Percentiles rank a stretch among this genome's conserved stretches.
Conservation (phyloP, 2,329 filamentous ascomycete species). For the Teratosphaeria pseudoeucalypti region DNA sequence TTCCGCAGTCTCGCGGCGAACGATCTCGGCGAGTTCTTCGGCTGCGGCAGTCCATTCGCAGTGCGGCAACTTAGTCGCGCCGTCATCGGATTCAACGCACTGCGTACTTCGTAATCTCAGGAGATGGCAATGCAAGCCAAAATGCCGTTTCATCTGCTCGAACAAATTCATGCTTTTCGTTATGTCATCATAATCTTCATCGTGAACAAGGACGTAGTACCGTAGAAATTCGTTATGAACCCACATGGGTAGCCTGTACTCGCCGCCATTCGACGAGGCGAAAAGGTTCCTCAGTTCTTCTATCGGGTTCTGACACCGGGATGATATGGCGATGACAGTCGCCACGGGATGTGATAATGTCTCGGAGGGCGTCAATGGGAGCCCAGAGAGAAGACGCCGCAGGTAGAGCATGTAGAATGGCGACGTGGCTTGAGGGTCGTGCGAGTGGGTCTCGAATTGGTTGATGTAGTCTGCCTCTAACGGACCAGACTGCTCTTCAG, state of each 20-base stretch:
- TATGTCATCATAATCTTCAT: slow-evolving; percentile 92
- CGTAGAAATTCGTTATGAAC: slow-evolving; percentile 84
- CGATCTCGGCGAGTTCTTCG: slow-evolving; percentile 71
- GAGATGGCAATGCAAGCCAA: slow-evolving; percentile 89
- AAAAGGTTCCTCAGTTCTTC: slow-evolving; percentile 80
- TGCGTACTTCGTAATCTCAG: slow-evolving; percentile 74
- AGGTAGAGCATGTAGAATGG: slow-evolving; percentile 79
- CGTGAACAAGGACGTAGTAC: slow-evolving; percentile 93
- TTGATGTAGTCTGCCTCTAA: slow-evolving; percentile 34
- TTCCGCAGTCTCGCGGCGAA: slow-evolving; percentile 41
- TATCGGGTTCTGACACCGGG: slow-evolving; percentile 70
- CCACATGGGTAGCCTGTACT: slow-evolving; percentile 66
- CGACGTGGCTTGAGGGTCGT: slow-evolving; percentile 13
- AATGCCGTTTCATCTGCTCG: slow-evolving; percentile 98
- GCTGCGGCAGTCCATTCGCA: slow-evolving; percentile 82
- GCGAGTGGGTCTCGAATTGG: slow-evolving; percentile 15
- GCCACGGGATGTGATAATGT: slow-evolving; percentile 92
- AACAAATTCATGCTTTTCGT: slow-evolving; percentile 79
- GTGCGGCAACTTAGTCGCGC: slow-evolving; percentile 68
- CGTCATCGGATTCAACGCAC: slow-evolving; percentile 82
- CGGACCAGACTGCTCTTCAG: slow-evolving; percentile 45
- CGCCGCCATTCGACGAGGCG: slow-evolving; percentile 68
- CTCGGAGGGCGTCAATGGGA: slow-evolving; percentile 73
- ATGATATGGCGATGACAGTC: slow-evolving; percentile 90
- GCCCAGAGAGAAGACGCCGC: slow-evolving; percentile 67